Conservation (phyloP, 2,329 filamentous ascomycete genomes). For the Sphaerulina musiva region DNA sequence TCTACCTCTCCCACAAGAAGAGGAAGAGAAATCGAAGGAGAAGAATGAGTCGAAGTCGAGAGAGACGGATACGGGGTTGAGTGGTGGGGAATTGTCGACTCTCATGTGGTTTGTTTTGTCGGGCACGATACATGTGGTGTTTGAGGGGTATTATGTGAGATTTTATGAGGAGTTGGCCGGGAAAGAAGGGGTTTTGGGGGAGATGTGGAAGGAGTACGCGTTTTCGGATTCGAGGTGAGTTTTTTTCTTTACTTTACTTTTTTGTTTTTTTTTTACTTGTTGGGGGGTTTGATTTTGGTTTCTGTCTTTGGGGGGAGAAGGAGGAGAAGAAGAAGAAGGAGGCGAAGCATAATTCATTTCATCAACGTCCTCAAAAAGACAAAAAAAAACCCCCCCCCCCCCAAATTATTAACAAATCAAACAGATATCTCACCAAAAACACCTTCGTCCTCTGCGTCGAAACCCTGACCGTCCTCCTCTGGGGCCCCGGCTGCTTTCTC, state of each 20-base stretch:
- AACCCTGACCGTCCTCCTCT: conserved; percentile 67
- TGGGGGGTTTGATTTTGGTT: no score
- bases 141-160: conserved; percentile 76
- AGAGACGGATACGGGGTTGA: conserved; percentile 41
- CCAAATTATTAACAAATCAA: no score
- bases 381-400: no score
- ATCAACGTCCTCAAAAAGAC: no score
- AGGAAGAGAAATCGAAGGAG: no score
- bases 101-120: conserved; percentile 72
- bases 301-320: no score
- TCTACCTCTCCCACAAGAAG: no score
- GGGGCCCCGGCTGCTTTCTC: conserved; percentile 56
- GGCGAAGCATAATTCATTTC: no score
- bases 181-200: conserved; percentile 67
- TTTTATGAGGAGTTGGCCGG: conserved; percentile 61
- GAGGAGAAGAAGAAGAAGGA: no score
- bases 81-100: conserved; percentile 50
- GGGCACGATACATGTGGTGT: conserved; percentile 68
- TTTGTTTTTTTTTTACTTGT: no score
- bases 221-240: conserved; percentile 66
- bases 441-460: conserved; percentile 84
- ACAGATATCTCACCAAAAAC: conserved; percentile 65
- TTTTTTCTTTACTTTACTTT: no score
- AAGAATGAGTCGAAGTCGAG: conserved; percentile 31
- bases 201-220: conserved; percentile 90